Conservation (phyloP, 441 rosid genomes). For the Pelargonium australe region DNA sequence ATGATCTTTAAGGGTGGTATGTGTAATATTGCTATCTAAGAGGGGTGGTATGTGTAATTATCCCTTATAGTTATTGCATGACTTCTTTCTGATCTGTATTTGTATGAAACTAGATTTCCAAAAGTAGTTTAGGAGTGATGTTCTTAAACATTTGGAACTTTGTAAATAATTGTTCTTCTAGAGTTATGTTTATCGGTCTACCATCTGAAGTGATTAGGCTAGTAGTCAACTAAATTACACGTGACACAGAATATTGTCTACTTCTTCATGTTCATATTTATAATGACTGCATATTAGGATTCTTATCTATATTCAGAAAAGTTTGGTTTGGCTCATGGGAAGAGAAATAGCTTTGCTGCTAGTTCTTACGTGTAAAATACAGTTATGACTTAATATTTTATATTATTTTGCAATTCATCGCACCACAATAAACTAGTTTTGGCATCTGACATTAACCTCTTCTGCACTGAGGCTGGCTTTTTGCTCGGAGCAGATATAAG, state of each 20-base stretch:
- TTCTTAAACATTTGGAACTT: neutral
- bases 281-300: neutral
- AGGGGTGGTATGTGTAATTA: no score
- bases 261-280: neutral
- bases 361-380: neutral
- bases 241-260: neutral
- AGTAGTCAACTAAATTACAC: neutral
- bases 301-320: neutral
- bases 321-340: neutral
- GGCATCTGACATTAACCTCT: neutral
- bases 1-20: no score
- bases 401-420: neutral
- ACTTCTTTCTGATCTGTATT: neutral
- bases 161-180: neutral
- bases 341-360: neutral
- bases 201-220: neutral
- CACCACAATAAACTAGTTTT: neutral
- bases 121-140: neutral
- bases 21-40: no score
- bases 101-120: neutral
- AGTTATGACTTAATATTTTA: slow-evolving; percentile 2
- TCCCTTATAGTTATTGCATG: slow-evolving; percentile 8
- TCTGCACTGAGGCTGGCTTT: neutral
- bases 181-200: neutral
- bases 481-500: neutral